Evolutionary conservation across 148 eudicot genomes (phyloP).

Genomic region (Chenopodium suecicum): DNA sequence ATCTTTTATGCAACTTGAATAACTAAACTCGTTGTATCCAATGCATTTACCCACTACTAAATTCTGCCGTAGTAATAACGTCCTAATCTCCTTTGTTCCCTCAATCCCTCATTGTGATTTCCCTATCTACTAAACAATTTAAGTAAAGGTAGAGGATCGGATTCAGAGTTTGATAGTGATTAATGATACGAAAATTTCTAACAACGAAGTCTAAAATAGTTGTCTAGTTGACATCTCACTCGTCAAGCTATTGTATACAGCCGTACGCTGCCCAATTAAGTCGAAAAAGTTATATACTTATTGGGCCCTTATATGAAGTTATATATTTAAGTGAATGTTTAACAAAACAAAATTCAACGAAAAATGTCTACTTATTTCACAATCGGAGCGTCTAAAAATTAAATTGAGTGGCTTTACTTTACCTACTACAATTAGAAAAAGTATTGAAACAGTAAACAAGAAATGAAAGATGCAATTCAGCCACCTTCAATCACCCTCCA

Average conservation of each 20-base stretch:
- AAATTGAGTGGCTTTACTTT: constrained; percentile 2
- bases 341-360: not conserved
- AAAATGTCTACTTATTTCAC: constrained; percentile 6
- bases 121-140: too few species aligned
- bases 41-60: too few species aligned
- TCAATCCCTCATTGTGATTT: too few species aligned
- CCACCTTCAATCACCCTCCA: not conserved
- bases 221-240: too few species aligned
- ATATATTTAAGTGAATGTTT: not conserved
- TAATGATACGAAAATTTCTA: too few species aligned
- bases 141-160: too few species aligned
- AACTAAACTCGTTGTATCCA: too few species aligned
- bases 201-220: too few species aligned
- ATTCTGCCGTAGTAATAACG: too few species aligned
- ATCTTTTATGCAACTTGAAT: too few species aligned
- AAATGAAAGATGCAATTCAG: not conserved
- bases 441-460: not conserved
- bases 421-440: not conserved
- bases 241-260: not conserved
- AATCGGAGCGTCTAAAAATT: constrained; percentile 9
- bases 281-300: not conserved
- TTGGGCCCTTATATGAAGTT: constrained; percentile 20
- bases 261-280: constrained; percentile 7
- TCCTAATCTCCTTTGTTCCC: too few species aligned
- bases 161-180: too few species aligned